Base-by-base conservation (phyloP, 306 rosid species). In the Corylus americana region DNA sequence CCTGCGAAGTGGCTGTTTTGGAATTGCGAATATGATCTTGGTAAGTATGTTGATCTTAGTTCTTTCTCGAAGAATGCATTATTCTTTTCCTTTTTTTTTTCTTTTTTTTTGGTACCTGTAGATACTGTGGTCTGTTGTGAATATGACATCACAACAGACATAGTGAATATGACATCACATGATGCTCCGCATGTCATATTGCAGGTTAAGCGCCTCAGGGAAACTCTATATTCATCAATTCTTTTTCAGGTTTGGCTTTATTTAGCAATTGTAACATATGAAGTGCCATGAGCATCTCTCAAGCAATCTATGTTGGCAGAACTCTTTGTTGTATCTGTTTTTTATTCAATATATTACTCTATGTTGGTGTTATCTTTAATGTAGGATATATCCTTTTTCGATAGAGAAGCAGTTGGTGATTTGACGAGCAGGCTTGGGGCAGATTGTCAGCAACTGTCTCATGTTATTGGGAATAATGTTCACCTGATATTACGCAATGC, bases 351-450 rank as follows among this genome's bases (percentile, higher is more conserved):
- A 66, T 35, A 29, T 31, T 68, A 50, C 55, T 74, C 55, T 31
- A 31, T 61, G 63, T 35, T 71, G 77, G 66, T 84, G 42, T 39
- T 73, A 62, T 86, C 79, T 73, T 71, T 80, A 66, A 84, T 82
- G 83, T 83, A 82, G 94, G 97, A 92, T 78, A 85, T 92, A 63
- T 85, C 89, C 72, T 92, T 89, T 86, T 93, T 87, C 78, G 96
- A 91, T 77, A 84, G 86, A 84, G 92, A 87, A 80, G 79, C 87
- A 71, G 92, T 93, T 59, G 97, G 98, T 78, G 84, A 84, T 84
- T 85, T 93, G 87, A 93, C 97, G 22, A 91, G 97, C 84, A 90
- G 93, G 88, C 93, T 91, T 39, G 86, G 92, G 71, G 88, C 93
- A 78, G 98, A 93, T 83, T 90, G 98, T 78, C 94, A 91, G 82